A percentile compares a stretch with the other conserved stretches of the same genome.
Conservation (phyloP, 2,329 filamentous ascomycete species). For the Colletotrichum coccodes region DNA sequence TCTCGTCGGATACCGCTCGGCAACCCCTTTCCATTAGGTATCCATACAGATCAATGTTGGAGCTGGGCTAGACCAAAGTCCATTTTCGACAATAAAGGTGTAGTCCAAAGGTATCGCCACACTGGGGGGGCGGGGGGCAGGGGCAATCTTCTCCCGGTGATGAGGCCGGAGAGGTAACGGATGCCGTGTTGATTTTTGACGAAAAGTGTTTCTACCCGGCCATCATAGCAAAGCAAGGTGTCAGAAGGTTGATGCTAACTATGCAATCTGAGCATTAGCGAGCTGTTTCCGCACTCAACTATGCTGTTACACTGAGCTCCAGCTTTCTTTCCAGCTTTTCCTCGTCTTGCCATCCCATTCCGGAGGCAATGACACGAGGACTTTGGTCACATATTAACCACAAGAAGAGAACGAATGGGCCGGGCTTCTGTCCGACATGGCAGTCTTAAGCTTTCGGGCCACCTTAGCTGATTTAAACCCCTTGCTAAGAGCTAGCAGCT, state of each 20-base stretch:
- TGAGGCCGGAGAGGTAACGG: too few species aligned
- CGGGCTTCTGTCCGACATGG: not conserved
- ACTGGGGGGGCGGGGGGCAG: too few species aligned
- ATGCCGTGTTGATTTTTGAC: not conserved
- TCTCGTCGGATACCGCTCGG: not conserved
- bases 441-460: not conserved
- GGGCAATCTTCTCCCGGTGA: not conserved
- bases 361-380: too few species aligned
- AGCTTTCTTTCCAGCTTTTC: too few species aligned
- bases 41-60: not conserved
- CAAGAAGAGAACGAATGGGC: not conserved
- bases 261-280: too few species aligned
- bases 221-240: too few species aligned
- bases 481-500: not conserved
- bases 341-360: too few species aligned
- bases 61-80: not conserved
- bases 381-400: not conserved
- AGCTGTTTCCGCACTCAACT: too few species aligned
- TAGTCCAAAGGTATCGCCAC: too few species aligned
- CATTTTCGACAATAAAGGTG: not conserved
- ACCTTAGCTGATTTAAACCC: not conserved
- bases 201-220: not conserved
- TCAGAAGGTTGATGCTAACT: too few species aligned
- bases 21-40: not conserved
- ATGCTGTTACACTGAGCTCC: too few species aligned